Evolutionary conservation across 1,284 basidiomycete species (phyloP), one percentile per base, ranked within the genome.

Genomic region (Ceratobasidium sp.): DNA sequence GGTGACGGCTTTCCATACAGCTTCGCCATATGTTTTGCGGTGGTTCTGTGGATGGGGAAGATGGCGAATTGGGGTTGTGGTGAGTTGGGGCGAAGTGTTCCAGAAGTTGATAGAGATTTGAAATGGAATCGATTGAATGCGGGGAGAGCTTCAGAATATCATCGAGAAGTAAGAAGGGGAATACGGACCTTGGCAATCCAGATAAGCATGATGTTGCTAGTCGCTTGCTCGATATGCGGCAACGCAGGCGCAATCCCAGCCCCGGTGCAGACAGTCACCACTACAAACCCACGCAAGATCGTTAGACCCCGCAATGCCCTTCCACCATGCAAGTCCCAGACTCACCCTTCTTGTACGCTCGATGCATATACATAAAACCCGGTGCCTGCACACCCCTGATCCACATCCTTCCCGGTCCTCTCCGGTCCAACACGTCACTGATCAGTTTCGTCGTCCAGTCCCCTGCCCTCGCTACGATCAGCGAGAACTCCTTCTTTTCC

Each of bases 151-250:
- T 33, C 44, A 50, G 26, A 42, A 44, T 12, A 13, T 46, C 28
- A 28, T 57, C 23, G 20, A n/a, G n/a, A n/a, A n/a, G n/a, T n/a
- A n/a, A n/a, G n/a, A n/a, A n/a, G n/a, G n/a, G n/a, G n/a, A n/a
- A n/a, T n/a, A n/a, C n/a, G n/a, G n/a, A 74, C 71, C 71, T 76
- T 76, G 52, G 62, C 73, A 23, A 76, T 76, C 73, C 73, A 76
- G 38, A 76, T 66, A 9, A 76, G 64, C 48, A 76, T 23, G 28
- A 76, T 76, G 20, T 76, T 46, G n/a, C 73, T 76, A n/a, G 73
- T 76, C 28, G 48, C 26, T 15, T 76, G 73, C 40, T 76, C 59
- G 40, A 76, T 76, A 20, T 76, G 73, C 23, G 73, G 73, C 10
- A 76, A 38, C 1, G 73, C 73, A 66, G 73, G 73, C 26, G 73